A percentile compares a stretch with the other conserved stretches of the same genome.
These are phyloP conservation scores for Echium plantagineum DNA, from an alignment of 257 asterid species.

Conservation along the genomic window DNA sequence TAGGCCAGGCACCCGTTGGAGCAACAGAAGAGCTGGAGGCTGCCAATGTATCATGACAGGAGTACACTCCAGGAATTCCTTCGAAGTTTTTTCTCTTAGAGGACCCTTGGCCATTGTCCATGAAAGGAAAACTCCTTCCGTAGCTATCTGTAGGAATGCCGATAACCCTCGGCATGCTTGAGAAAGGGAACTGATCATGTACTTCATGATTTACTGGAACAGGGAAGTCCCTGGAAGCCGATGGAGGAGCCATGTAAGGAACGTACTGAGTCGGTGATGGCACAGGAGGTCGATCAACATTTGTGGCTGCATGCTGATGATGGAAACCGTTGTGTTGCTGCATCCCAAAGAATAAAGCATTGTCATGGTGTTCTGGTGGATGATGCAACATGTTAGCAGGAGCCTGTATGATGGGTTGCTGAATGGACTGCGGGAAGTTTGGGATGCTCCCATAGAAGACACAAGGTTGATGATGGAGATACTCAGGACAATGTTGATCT, in stretches of 20 bases:
- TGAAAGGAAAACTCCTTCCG: conserved; percentile 29
- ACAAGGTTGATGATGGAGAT: conserved; percentile 48
- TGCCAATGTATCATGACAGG: conserved; percentile 24
- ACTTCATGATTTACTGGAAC: conserved; percentile 43
- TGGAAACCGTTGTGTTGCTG: conserved; percentile 33
- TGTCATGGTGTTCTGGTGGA: conserved; percentile 47
- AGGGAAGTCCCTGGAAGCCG: conserved; percentile 42
- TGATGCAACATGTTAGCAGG: conserved; percentile 35
- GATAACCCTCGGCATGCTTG: conserved; percentile 16
- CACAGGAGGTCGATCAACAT: conserved; percentile 25
- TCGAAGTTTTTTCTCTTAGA: conserved; percentile 56
- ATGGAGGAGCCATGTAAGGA: conserved; percentile 47
- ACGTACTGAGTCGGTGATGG: conserved; percentile 43
- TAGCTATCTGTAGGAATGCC: conserved; percentile 23
- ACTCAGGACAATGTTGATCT: conserved; percentile 47
- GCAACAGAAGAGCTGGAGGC: conserved; percentile 54
- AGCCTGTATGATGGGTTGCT: conserved; percentile 28
- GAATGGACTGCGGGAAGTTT: conserved; percentile 37
- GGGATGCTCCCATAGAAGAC: conserved; percentile 40
- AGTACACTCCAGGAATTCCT: conserved; percentile 30
- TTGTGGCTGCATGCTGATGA: conserved; percentile 35
- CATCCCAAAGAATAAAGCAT: conserved; percentile 36
- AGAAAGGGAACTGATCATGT: conserved; percentile 30
- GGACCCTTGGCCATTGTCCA: conserved; percentile 36
- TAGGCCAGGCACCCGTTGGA: conserved; percentile 18